Conservation (phyloP, 345 rosid genomes). For the Pelargonium nanum region DNA sequence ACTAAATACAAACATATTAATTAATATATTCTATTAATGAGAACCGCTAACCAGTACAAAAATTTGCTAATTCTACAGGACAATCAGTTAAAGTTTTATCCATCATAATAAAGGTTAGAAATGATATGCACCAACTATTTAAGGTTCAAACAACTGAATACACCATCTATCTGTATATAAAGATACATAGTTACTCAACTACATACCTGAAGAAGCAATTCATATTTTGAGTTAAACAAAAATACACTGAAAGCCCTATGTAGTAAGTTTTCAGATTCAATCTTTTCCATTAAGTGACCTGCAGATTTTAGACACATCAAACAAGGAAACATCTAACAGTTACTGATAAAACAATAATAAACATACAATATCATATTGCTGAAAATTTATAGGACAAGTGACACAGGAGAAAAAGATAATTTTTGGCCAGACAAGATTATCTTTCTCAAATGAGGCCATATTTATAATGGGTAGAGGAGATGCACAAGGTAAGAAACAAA, state of each 20-base stretch:
- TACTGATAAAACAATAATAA: neutral
- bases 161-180: neutral
- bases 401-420: too few species aligned
- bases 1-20: neutral
- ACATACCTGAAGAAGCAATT: slow-evolving; percentile 91
- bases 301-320: slow-evolving; percentile 16
- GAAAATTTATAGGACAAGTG: too few species aligned
- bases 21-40: neutral
- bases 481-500: too few species aligned
- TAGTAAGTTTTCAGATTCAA: slow-evolving; percentile 59
- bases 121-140: neutral
- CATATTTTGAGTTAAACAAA: slow-evolving; percentile 83
- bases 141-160: neutral
- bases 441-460: too few species aligned
- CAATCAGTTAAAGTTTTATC: neutral
- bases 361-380: neutral
- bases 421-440: too few species aligned
- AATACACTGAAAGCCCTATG: slow-evolving; percentile 98
- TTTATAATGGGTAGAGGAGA: too few species aligned
- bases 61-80: neutral
- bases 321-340: neutral
- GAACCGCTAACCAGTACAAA: neutral
- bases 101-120: neutral
- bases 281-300: slow-evolving; percentile 98
- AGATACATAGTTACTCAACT: neutral